Base-by-base conservation (phyloP, 139 green algal genomes). In the Micractinium sp. region DNA sequence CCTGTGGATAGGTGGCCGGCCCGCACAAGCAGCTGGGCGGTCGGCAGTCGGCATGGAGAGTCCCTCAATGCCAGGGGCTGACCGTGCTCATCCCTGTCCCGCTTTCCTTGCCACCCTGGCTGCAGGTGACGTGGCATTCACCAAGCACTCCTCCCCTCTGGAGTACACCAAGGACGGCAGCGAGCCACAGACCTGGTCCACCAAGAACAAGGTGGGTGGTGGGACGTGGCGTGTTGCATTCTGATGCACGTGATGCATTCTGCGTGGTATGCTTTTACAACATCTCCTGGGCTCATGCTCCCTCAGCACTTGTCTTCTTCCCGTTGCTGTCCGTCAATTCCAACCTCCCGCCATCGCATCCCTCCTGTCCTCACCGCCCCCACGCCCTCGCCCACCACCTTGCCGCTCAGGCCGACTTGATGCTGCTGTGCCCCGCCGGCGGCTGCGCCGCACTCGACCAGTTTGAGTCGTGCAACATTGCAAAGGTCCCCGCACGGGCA, bases 61-160 rank as follows among this genome's bases (percentile, higher is more conserved):
- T 56, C 9, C 14, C 73, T 15, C 73, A 39, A 2, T 20, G 9
- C n/a, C 73, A 41, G 7, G 14, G 14, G 33, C 74, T 73, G 66
- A 13, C 14, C 33, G 13, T 56, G 23, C 22, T 33, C 25, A 35
- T 18, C 33, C 31, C 23, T 22, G 53, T n/a, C 2, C n/a, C 22
- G 5, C 33, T 1, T 18, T 33, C 9, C 56, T n/a, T 75, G 0
- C 25, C 3, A 0, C 4, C 9, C 36, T 14, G 39, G 4, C 81
- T 76, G 56, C 60, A 86, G 81, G 81, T 33, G 93, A 95, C 66
- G 93, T 95, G 14, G 93, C 93, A 20, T 95, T 95, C 89, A 90
- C 92, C 61, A 93, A 92, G 87, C 81, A 92, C 19, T 39, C 85
- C n/a, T 91, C 81, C 22, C 35, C 73, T 2, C 61, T 53, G 12